Evolutionary conservation across 306 rosid genomes (phyloP).

Genomic region (Casuarina glauca): DNA sequence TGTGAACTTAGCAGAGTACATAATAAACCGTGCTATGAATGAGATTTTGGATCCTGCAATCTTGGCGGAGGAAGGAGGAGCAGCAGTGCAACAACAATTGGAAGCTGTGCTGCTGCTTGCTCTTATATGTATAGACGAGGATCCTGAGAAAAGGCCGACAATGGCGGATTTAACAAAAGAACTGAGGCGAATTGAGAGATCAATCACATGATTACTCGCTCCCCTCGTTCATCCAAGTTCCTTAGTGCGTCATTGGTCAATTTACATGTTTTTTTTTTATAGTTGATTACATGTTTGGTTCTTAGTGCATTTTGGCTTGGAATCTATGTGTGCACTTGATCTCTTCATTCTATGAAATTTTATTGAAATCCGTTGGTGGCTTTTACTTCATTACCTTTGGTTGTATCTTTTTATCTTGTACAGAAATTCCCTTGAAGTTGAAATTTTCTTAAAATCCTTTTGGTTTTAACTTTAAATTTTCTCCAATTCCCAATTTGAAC

Average conservation of each 20-base stretch:
- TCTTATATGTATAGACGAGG: not conserved
- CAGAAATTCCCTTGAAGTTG: no score
- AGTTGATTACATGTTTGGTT: no score
- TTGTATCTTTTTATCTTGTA: no score
- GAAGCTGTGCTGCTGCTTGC: not conserved
- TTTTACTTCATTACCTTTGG: no score
- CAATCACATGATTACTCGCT: not conserved
- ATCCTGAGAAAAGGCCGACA: not conserved
- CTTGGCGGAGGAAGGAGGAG: not conserved
- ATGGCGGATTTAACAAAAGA: not conserved
- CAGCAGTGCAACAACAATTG: not conserved
- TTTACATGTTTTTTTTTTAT: no score
- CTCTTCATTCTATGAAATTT: not conserved
- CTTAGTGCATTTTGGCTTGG: not conserved
- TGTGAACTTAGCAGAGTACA: no score
- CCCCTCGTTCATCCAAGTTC: not conserved
- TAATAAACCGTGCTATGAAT: not conserved
- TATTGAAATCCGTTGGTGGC: no score
- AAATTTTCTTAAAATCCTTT: no score
- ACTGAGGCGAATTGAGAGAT: not conserved
- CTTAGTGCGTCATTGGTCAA: no score
- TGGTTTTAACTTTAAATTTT: no score
- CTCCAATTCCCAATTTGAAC: no score
- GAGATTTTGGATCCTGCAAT: not conserved
- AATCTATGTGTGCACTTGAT: not conserved